Conservation (phyloP, 1,284 basidiomycete genomes). For the Psilocybe mexicana region DNA sequence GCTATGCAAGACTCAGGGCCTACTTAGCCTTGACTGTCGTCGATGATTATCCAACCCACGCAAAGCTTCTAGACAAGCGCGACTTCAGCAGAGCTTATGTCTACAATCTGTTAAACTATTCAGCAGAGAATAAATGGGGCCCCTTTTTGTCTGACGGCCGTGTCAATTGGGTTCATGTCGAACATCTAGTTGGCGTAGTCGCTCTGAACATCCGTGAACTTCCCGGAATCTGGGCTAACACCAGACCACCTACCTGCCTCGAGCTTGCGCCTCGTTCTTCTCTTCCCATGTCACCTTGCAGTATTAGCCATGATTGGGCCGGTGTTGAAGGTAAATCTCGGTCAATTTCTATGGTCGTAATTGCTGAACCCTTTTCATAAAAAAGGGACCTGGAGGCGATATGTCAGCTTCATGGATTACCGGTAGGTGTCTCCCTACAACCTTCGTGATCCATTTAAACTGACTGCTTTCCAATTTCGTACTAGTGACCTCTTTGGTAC, state of each 20-base stretch:
- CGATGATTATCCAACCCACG: constrained; percentile 25
- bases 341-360: neutral
- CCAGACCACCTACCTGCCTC: constrained; percentile 49
- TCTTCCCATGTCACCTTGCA: constrained; percentile 29
- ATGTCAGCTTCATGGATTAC: constrained; percentile 76
- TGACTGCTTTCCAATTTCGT: constrained; percentile 2
- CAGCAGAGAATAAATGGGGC: constrained; percentile 50
- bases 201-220: constrained; percentile 57
- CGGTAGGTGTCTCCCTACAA: constrained; percentile 41
- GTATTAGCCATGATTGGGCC: constrained; percentile 58
- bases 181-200: constrained; percentile 60
- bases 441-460: neutral
- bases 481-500: constrained; percentile 57
- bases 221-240: constrained; percentile 35
- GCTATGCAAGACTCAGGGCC: constrained; percentile 34
- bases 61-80: constrained; percentile 35
- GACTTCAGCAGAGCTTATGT: constrained; percentile 53
- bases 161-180: constrained; percentile 63
- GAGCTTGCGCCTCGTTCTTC: constrained; percentile 52
- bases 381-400: constrained; percentile 59
- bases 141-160: constrained; percentile 45
- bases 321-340: constrained; percentile 53
- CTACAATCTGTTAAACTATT: constrained; percentile 66
- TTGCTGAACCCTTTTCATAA: neutral
- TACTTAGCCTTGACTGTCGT: constrained; percentile 43